Evolutionary conservation across 1,139 yeast species (phyloP), one percentile per base, ranked within the genome.

Genomic region (Geotrichum candidum): DNA sequence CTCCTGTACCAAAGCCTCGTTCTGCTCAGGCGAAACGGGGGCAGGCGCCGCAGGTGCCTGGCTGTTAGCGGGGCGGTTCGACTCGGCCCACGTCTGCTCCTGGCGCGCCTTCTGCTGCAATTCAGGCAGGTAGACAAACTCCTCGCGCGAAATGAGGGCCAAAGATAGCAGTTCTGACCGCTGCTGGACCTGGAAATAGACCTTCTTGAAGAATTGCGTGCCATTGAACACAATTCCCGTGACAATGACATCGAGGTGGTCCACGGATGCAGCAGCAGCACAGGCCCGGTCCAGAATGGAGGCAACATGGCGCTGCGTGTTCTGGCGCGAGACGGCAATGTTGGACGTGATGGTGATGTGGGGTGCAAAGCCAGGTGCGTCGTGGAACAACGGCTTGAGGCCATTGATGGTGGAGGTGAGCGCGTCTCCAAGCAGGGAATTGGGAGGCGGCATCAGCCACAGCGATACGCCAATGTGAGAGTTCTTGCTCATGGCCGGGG

Each of bases 321-420:
- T 75, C 29, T 46, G 50, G 51, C 85, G 76, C 2, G 74, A 75
- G 46, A 88, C 46, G n/a, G 53, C 33, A 51, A 63, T 77, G 63
- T 84, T 81, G 35, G 90, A 81, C 1, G 92, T 84, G 48, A 89
- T 80, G 1, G 96, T 89, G 52, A 89, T 80, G 71, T 89, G 96
- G 3, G 96, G 96, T 63, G 84, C 88, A 67, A 88, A 86, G 52
- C 70, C 72, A 3, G 87, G 84, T 33, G 86, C 87, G 56, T 85
- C 88, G 18, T 89, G 89, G 69, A 88, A 87, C 29, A 88, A 75
- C 1, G 94, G 87, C 61, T 82, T 82, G 54, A 89, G 73, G 9
- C 92, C 86, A 31, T 82, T 77, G 76, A 87, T 86, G 54, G 88
- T 77, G 29, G 88, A 82, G 38, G 77, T 75, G 54, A 88, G 73